Conservation (phyloP, 495 filamentous ascomycete species). For the Bombardia bombarda region DNA sequence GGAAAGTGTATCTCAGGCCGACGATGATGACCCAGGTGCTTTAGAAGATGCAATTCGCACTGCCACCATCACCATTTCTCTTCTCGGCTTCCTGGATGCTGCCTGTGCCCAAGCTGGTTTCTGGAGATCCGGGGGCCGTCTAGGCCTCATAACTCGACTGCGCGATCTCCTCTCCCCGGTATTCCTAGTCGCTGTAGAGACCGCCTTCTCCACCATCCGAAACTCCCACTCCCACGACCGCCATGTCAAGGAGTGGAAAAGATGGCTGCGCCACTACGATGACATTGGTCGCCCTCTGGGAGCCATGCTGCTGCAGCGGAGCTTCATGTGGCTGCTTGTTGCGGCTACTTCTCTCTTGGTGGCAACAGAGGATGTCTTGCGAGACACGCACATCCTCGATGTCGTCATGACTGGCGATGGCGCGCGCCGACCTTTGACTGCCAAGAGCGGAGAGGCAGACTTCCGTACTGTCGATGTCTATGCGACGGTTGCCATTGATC, state of each 20-base stretch:
- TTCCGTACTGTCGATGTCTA: slow-evolving; percentile 58
- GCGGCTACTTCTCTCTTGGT: slow-evolving; percentile 67
- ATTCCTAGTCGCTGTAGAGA: slow-evolving; percentile 77
- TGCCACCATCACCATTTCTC: slow-evolving; percentile 66
- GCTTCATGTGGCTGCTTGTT: slow-evolving; percentile 76
- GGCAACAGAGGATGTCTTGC: slow-evolving; percentile 49
- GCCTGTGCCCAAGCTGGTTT: slow-evolving; percentile 66
- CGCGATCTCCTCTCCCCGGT: slow-evolving; percentile 68
- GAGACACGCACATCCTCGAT: slow-evolving; percentile 61
- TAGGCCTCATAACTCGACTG: slow-evolving; percentile 60
- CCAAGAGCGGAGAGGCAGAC: slow-evolving; percentile 34
- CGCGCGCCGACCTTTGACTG: slow-evolving; percentile 27
- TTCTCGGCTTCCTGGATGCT: slow-evolving; percentile 82
- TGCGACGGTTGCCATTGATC: slow-evolving; percentile 65
- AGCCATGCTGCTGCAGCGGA: slow-evolving; percentile 83
- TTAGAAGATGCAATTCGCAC: slow-evolving; percentile 58
- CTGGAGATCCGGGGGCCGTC: slow-evolving; percentile 64
- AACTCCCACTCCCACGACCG: slow-evolving; percentile 45
- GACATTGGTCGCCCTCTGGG: slow-evolving; percentile 71
- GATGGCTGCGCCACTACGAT: slow-evolving; percentile 74
- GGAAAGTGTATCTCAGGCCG: slow-evolving; percentile 34
- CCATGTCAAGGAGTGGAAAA: slow-evolving; percentile 65
- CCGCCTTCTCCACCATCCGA: slow-evolving; percentile 78
- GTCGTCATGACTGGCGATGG: slow-evolving; percentile 54
- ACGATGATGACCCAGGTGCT: slow-evolving; percentile 42